Base-by-base conservation (phyloP, 495 filamentous ascomycete genomes). In the Parathielavia hyrcaniae region DNA sequence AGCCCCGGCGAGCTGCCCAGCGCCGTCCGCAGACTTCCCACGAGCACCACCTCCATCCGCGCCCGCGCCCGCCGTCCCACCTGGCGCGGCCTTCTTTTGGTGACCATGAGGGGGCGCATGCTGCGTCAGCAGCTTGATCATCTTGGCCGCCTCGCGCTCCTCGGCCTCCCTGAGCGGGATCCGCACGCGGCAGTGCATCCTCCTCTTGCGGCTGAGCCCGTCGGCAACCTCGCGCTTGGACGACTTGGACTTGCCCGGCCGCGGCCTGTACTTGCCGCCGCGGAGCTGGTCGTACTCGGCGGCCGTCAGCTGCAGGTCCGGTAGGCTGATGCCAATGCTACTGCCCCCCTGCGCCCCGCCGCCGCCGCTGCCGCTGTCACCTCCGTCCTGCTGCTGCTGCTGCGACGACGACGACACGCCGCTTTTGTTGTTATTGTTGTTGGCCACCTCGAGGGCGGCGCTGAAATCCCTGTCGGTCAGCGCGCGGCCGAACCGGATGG, bases 401-500 rank as follows among this genome's bases (percentile, higher is more conserved):
- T n/a, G n/a, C n/a, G n/a, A n/a, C n/a, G n/a, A n/a, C n/a, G n/a
- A n/a, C 12, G 67, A 63, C 0, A 22, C 45, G 44, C 61, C 64
- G 19, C n/a, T n/a, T n/a, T n/a, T n/a, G n/a, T n/a, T n/a, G n/a
- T n/a, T n/a, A n/a, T n/a, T n/a, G n/a, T 67, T 62, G 13, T 63
- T 70, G 32, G 78, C 72, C 26, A 30, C 26, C 16, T 71, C 64
- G 30, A 78, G 75, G 19, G 77, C 68, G 16, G 65, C 68, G 2
- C 62, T 61, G 35, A 73, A 86, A 20, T 85, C 80, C 22, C 68
- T 67, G 56, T 88, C 81, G 11, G 68, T 71, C 20, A 81, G 65
- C 38, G 64, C 66, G 50, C 76, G 73, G 45, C 69, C 62, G 59
- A 71, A 69, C 34, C 73, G 67, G 57, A 81, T 73, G 35, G 78